These are phyloP conservation scores for Echeveria elegans DNA, from an alignment of 164 flowering plant genomes.

Conservation along the genomic window DNA sequence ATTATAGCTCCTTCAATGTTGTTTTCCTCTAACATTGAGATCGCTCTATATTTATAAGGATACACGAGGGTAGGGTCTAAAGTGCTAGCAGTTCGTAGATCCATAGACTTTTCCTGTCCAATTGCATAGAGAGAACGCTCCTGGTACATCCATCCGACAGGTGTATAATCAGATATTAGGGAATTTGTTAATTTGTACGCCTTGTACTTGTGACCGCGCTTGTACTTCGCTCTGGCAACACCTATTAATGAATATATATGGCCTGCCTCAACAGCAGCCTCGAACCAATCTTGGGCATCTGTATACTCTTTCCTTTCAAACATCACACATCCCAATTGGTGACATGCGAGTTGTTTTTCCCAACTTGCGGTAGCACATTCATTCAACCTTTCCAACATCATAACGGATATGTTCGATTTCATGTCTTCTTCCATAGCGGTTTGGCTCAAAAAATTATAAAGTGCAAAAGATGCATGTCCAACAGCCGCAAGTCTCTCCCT, in stretches of 20 bases:
- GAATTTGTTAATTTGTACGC: slow-evolving; percentile 66
- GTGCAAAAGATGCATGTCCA: slow-evolving; percentile 65
- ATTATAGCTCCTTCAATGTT: slow-evolving; percentile 46
- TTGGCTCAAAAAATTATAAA: slow-evolving; percentile 71
- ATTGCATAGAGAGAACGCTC: slow-evolving; percentile 70
- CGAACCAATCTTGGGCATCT: slow-evolving; percentile 74
- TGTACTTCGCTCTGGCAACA: slow-evolving; percentile 63
- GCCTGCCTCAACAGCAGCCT: slow-evolving; percentile 67
- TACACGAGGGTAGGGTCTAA: slow-evolving; percentile 82
- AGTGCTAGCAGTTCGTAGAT: slow-evolving; percentile 63
- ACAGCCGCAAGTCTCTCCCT: slow-evolving; percentile 40
- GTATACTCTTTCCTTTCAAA: slow-evolving; percentile 75
- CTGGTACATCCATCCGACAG: slow-evolving; percentile 91
- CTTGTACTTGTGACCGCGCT: slow-evolving; percentile 64
- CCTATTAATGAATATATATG: slow-evolving; percentile 77
- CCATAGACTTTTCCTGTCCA: slow-evolving; percentile 66
- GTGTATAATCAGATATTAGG: slow-evolving; percentile 48
- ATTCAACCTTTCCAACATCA: slow-evolving; percentile 63
- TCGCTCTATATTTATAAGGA: slow-evolving; percentile 83
- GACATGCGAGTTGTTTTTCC: slow-evolving; percentile 77
- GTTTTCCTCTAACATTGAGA: slow-evolving; percentile 49
- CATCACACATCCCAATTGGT: slow-evolving; percentile 79
- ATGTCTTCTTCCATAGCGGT: slow-evolving; percentile 76
- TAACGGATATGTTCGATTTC: slow-evolving; percentile 61
- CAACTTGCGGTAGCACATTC: slow-evolving; percentile 58